Evolutionary conservation across 441 rosid genomes (phyloP).

Genomic region (Flueggea neowawraea): DNA sequence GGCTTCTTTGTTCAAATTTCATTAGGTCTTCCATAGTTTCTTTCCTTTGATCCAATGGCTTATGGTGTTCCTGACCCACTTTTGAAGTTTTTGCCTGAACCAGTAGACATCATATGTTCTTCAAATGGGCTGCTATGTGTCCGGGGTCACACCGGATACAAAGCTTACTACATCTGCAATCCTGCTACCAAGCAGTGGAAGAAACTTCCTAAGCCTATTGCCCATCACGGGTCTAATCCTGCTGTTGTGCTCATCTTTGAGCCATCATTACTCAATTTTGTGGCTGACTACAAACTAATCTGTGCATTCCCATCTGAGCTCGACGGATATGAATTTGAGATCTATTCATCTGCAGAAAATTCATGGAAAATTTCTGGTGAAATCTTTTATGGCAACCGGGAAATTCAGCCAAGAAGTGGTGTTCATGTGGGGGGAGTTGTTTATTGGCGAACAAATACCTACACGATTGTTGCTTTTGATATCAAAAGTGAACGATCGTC

Average conservation of each 20-base stretch:
- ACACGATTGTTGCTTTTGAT: slow-evolving; percentile 31
- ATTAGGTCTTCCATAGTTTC: slow-evolving; percentile 18
- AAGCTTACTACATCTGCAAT: slow-evolving; percentile 54
- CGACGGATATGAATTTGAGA: slow-evolving; percentile 46
- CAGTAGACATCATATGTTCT: slow-evolving; percentile 37
- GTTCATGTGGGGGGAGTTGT: slow-evolving; percentile 30
- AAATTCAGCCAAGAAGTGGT: slow-evolving; percentile 25
- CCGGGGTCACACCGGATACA: slow-evolving; percentile 34
- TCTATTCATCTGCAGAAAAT: slow-evolving; percentile 33
- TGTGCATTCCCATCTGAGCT: slow-evolving; percentile 51
- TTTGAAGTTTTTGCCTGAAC: slow-evolving; percentile 47
- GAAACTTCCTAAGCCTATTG: slow-evolving; percentile 39
- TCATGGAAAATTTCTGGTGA: slow-evolving; percentile 45
- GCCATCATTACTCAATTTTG: slow-evolving; percentile 40
- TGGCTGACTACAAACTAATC: slow-evolving; percentile 39
- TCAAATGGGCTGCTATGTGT: slow-evolving; percentile 56
- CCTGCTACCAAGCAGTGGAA: slow-evolving; percentile 45
- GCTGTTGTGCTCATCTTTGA: slow-evolving; percentile 45
- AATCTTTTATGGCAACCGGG: slow-evolving; percentile 25
- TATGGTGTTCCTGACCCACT: slow-evolving; percentile 53
- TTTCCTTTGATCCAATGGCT: slow-evolving; percentile 33
- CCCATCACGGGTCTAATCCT: slow-evolving; percentile 42
- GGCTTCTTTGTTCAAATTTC: slow-evolving; percentile 39
- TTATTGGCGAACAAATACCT: slow-evolving; percentile 27
- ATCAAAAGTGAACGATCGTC: slow-evolving; percentile 33